These are phyloP conservation scores for Globisporangium polare DNA, from an alignment of 352 stramenopile genomes.

Conservation along the genomic window DNA sequence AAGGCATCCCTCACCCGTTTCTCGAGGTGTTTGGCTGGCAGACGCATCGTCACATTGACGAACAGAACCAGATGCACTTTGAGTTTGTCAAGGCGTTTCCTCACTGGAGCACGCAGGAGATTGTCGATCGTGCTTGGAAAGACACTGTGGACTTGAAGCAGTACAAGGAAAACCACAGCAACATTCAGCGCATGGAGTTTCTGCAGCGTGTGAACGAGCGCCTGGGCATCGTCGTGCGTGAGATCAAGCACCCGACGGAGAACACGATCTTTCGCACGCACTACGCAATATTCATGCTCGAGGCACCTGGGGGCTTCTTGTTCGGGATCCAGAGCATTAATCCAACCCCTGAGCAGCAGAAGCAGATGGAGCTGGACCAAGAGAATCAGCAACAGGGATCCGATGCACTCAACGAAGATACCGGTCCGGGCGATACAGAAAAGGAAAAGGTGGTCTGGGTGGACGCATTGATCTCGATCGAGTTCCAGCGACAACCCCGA, in stretches of 20 bases:
- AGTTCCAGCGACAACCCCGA: slow-evolving; percentile 19
- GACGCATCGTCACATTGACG: slow-evolving; percentile 29
- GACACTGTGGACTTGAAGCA: slow-evolving; percentile 23
- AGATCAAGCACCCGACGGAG: slow-evolving; percentile 28
- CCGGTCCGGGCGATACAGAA: neutral
- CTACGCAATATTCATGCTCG: slow-evolving; percentile 25
- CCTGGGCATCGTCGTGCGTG: slow-evolving; percentile 28
- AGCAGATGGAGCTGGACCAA: neutral
- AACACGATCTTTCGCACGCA: slow-evolving; percentile 34
- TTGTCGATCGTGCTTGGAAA: slow-evolving; percentile 24
- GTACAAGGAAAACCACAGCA: slow-evolving; percentile 13
- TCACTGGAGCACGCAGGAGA: slow-evolving; percentile 20
- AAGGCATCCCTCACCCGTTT: slow-evolving; percentile 1
- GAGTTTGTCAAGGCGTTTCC: slow-evolving; percentile 32
- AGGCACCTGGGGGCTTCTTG: slow-evolving; percentile 18
- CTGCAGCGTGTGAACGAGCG: slow-evolving; percentile 29
- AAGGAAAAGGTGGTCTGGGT: slow-evolving; percentile 30
- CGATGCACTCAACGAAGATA: neutral
- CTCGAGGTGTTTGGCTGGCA: slow-evolving; percentile 37
- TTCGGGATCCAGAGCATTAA: slow-evolving; percentile 35
- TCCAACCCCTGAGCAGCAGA: slow-evolving; percentile 17
- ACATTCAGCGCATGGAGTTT: slow-evolving; percentile 28
- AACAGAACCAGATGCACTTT: slow-evolving; percentile 33
- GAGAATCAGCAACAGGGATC: neutral
- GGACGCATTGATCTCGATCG: slow-evolving; percentile 26